Evolutionary conservation across 2,329 filamentous ascomycete genomes (phyloP).

Genomic region (Neofusicoccum kwambonambiense): DNA sequence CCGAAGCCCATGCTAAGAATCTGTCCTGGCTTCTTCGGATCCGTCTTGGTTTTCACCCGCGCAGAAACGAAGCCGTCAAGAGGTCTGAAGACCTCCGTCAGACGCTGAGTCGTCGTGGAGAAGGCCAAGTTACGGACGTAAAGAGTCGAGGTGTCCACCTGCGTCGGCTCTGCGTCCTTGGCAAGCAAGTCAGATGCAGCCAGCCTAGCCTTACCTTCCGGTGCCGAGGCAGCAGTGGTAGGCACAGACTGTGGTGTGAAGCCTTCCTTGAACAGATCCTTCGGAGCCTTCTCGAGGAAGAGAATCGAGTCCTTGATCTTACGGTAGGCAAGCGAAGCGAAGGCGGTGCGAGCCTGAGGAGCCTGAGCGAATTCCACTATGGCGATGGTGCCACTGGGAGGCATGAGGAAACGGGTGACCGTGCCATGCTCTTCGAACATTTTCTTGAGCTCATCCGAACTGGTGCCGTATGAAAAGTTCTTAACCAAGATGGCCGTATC

Average conservation of each 20-base stretch:
- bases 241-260: neutral
- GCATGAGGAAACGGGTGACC: slow-evolving; percentile 81
- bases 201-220: slow-evolving; percentile 50
- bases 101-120: slow-evolving; percentile 71
- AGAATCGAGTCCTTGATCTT: slow-evolving; percentile 88
- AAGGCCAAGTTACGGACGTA: slow-evolving; percentile 96
- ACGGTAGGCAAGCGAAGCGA: slow-evolving; percentile 81
- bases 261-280: slow-evolving; percentile 64
- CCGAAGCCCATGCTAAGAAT: slow-evolving; percentile 96
- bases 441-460: slow-evolving; percentile 71
- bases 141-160: slow-evolving; percentile 70
- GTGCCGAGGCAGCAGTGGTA: slow-evolving; percentile 34
- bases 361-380: slow-evolving; percentile 84
- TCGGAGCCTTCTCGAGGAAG: slow-evolving; percentile 91
- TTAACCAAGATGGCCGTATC: slow-evolving; percentile 89
- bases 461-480: slow-evolving; percentile 86
- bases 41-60: slow-evolving; percentile 86
- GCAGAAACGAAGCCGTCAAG: slow-evolving; percentile 88
- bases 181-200: slow-evolving; percentile 69
- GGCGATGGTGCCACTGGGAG: slow-evolving; percentile 87
- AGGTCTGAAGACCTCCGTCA: slow-evolving; percentile 75
- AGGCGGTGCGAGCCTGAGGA: slow-evolving; percentile 78
- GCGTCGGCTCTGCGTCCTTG: slow-evolving; percentile 51
- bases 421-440: slow-evolving; percentile 85
- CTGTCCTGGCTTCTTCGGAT: slow-evolving; percentile 86